Evolutionary conservation across 164 flowering plant genomes (phyloP).

Genomic region (Litsea cubeba): DNA sequence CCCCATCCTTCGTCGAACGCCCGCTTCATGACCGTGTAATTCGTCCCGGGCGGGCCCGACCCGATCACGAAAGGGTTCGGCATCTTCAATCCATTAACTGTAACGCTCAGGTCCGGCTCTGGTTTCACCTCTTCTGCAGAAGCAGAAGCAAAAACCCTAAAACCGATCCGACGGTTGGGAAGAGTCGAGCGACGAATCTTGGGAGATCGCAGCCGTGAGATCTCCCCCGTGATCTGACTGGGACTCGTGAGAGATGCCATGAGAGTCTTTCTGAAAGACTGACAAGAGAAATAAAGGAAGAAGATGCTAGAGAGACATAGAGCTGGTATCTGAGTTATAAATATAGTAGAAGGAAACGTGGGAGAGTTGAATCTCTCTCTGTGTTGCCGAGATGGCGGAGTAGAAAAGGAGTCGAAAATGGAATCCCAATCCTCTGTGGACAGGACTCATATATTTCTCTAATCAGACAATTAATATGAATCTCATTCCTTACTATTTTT

Average conservation of each 20-base stretch:
- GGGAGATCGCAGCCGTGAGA: conserved; percentile 1
- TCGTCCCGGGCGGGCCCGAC: conserved; percentile 99
- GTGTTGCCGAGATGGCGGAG: neutral
- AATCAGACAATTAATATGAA: no score
- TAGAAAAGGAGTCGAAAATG: neutral
- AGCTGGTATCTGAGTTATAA: neutral
- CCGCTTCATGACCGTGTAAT: conserved; percentile 93
- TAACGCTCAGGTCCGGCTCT: conserved; percentile 93
- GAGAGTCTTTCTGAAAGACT: neutral
- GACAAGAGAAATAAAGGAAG: neutral
- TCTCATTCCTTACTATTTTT: no score
- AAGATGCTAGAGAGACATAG: neutral
- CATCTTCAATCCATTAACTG: conserved; percentile 84
- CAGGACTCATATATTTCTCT: no score
- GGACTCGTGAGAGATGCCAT: conserved; percentile 16
- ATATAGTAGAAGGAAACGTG: neutral
- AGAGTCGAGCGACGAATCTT: conserved; percentile 7
- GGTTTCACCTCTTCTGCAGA: conserved; percentile 28
- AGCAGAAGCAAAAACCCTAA: conserved; percentile 47
- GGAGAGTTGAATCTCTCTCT: neutral
- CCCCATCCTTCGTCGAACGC: conserved; percentile 99
- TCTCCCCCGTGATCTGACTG: conserved; percentile 10
- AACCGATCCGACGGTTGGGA: conserved; percentile 33
- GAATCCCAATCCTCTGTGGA: no score
- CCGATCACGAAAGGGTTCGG: conserved; percentile 98